phyloP scores from a whole-genome alignment of 2,329 filamentous ascomycete species.

The Monilinia vaccinii-corymbosi region DNA sequence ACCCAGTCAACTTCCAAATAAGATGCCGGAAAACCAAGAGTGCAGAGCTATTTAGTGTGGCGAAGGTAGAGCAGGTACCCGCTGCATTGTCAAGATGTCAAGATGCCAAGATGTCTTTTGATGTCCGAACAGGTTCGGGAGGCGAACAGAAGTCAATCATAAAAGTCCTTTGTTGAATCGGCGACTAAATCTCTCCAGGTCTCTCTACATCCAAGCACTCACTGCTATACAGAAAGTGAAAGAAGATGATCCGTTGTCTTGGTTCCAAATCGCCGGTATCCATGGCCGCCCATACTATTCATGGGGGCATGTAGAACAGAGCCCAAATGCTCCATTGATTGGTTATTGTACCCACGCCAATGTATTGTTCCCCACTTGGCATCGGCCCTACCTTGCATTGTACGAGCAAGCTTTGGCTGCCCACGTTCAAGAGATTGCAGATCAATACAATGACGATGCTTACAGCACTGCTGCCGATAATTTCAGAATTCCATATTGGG shows the following conservation, averaged over 20 bases:
- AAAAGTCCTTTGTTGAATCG: background rate
- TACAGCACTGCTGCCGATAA: constrained; percentile 36
- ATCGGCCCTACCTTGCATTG: constrained; percentile 43
- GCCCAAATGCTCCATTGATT: background rate
- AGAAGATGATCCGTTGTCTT: constrained; percentile 13
- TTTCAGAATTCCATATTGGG: constrained; percentile 39
- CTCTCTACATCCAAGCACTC: constrained; percentile 18
- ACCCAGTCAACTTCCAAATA: background rate
- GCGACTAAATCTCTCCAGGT: constrained; percentile 6
- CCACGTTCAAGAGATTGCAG: constrained; percentile 39
- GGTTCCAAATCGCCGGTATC: constrained; percentile 33
- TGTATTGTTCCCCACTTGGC: constrained; percentile 34
- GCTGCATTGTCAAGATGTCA: background rate
- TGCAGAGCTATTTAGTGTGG: background rate
- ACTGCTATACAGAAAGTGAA: constrained; percentile 11
- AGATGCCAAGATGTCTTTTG: background rate
- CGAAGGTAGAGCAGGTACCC: background rate
- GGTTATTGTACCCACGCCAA: constrained; percentile 15
- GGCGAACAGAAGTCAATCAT: background rate
- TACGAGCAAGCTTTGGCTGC: constrained; percentile 47
- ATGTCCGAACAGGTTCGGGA: background rate
- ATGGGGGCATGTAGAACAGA: constrained; percentile 2
- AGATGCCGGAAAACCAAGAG: background rate
- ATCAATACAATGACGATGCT: constrained; percentile 13
- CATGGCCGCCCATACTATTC: constrained; percentile 13